Conservation (phyloP, 2,329 filamentous ascomycete species). For the Chrysosporium keratinophilum region DNA sequence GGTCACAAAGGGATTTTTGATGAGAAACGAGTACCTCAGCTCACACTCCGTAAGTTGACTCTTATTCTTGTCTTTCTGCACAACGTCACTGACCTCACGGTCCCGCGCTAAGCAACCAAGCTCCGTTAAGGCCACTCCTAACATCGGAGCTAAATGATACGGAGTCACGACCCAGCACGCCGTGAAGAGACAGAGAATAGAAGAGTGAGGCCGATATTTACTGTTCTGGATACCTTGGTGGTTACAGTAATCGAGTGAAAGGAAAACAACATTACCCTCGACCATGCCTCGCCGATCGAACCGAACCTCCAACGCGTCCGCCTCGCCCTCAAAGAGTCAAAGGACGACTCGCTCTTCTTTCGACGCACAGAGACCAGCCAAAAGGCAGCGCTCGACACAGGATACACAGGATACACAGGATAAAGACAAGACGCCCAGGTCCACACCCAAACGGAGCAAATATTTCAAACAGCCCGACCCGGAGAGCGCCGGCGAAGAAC, state of each 20-base stretch:
- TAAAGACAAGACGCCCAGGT: slow-evolving; percentile 20
- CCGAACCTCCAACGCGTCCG: slow-evolving; percentile 2
- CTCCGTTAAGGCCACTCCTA: neutral
- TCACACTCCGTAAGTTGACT: no score
- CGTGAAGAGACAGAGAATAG: neutral
- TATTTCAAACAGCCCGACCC: slow-evolving; percentile 33
- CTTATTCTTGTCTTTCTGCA: no score
- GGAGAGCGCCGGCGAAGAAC: neutral
- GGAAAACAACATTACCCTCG: neutral
- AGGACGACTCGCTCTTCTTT: slow-evolving; percentile 15
- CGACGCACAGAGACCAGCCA: slow-evolving; percentile 17
- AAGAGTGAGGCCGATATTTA: neutral
- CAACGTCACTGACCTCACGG: neutral
- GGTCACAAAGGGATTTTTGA: no score
- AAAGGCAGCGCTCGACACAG: slow-evolving; percentile 25
- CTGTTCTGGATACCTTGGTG: neutral
- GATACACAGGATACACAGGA: slow-evolving; percentile 14
- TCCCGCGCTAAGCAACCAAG: neutral
- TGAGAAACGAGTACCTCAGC: no score
- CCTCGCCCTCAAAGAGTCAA: neutral
- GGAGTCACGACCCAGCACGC: neutral
- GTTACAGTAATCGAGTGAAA: neutral
- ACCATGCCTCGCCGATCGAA: slow-evolving; percentile 14
- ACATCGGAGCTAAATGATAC: neutral
- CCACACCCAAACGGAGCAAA: slow-evolving; percentile 42